phyloP scores from a whole-genome alignment of 169 alveolate genomes.

The Eimeria tenella region DNA sequence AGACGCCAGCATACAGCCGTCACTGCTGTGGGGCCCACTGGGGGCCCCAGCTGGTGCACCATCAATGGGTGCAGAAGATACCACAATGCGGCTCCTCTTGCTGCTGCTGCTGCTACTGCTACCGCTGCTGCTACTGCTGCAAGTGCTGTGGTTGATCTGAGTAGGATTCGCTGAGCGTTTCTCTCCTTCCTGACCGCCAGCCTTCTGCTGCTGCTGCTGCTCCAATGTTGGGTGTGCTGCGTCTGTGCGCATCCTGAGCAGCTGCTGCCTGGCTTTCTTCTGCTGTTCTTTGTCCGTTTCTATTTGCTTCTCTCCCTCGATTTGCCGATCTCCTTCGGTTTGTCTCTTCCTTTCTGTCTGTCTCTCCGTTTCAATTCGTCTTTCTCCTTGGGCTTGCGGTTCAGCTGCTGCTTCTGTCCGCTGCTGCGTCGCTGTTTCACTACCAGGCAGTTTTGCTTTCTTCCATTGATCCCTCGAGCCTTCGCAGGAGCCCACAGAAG shows the following conservation, averaged over 20 bases:
- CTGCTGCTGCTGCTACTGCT: slow-evolving; percentile 14
- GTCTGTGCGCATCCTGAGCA: neutral
- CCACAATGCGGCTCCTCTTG: neutral
- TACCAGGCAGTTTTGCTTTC: too few species aligned
- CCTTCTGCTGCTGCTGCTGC: slow-evolving; percentile 38
- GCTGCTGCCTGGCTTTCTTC: neutral
- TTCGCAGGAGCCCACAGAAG: too few species aligned
- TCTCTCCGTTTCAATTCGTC: too few species aligned
- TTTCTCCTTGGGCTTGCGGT: too few species aligned
- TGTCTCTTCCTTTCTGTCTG: too few species aligned
- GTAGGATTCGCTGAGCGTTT: neutral
- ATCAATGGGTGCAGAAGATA: neutral
- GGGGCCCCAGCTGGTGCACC: too few species aligned
- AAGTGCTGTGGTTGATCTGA: neutral
- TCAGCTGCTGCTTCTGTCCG: too few species aligned
- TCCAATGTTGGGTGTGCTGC: neutral
- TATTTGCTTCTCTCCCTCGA: too few species aligned
- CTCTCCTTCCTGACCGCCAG: neutral
- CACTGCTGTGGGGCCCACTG: neutral
- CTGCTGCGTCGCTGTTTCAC: too few species aligned
- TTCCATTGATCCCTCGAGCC: too few species aligned
- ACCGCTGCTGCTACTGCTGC: slow-evolving; percentile 3
- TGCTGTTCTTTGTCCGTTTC: neutral
- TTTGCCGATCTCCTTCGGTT: too few species aligned
- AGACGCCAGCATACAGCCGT: neutral